phyloP scores from a whole-genome alignment of 2,329 filamentous ascomycete species.

The Fusarium sp. region DNA sequence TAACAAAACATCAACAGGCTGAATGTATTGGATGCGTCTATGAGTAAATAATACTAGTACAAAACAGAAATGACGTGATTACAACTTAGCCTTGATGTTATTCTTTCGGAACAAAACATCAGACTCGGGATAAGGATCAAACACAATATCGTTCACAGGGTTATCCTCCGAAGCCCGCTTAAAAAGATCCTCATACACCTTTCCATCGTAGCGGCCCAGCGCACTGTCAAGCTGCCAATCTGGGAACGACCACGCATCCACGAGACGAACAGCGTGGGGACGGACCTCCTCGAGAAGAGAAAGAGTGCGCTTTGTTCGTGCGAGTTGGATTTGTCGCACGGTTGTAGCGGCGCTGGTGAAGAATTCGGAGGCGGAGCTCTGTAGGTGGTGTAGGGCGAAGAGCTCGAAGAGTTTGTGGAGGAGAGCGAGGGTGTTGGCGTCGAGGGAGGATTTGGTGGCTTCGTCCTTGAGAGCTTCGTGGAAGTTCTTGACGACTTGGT shows the following conservation, averaged over 20 bases:
- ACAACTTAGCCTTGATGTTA: conserved; percentile 25
- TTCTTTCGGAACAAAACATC: conserved; percentile 41
- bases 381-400: conserved; percentile 73
- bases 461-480: conserved; percentile 57
- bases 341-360: conserved; percentile 77
- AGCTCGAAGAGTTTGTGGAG: conserved; percentile 85
- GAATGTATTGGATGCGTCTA: conserved; percentile 1
- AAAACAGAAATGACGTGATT: conserved; percentile 3
- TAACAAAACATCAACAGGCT: not conserved
- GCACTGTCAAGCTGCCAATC: conserved; percentile 82
- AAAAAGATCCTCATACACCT: conserved; percentile 84
- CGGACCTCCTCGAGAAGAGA: conserved; percentile 77
- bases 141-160: conserved; percentile 76
- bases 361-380: conserved; percentile 78
- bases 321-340: conserved; percentile 77
- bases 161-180: conserved; percentile 77
- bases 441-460: conserved; percentile 64
- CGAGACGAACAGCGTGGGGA: conserved; percentile 77
- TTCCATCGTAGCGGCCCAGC: conserved; percentile 76
- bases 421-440: conserved; percentile 66
- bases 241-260: conserved; percentile 81
- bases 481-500: conserved; percentile 83
- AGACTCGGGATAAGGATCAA: conserved; percentile 75
- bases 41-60: not conserved
- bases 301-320: conserved; percentile 75